These are phyloP conservation scores for Candida succiphila DNA, from an alignment of 805 yeast species.

Conservation along the genomic window DNA sequence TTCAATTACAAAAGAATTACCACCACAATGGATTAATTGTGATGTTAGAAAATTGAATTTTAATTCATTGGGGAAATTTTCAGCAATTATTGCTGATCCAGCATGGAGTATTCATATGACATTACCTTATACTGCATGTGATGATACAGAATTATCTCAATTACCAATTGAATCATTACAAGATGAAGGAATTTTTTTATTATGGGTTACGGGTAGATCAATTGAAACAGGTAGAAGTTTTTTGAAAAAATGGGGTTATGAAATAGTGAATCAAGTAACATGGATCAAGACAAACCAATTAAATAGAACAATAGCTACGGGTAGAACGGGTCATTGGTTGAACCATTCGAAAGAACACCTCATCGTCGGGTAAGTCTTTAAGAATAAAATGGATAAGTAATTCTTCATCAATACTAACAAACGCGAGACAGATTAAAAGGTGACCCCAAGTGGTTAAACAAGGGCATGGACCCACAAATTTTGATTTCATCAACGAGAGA, in stretches of 20 bases:
- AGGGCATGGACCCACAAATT: constrained; percentile 61
- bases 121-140: constrained; percentile 63
- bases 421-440: constrained; percentile 49
- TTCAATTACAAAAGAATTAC: constrained; percentile 11
- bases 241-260: constrained; percentile 74
- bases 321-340: constrained; percentile 95
- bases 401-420: not conserved
- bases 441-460: constrained; percentile 58
- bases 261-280: constrained; percentile 65
- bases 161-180: constrained; percentile 64
- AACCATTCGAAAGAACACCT: constrained; percentile 92
- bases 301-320: constrained; percentile 84
- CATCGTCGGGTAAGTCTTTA: constrained; percentile 46
- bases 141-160: constrained; percentile 61
- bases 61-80: constrained; percentile 57
- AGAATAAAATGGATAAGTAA: not conserved
- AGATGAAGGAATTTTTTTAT: constrained; percentile 70
- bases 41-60: constrained; percentile 73
- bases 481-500: constrained; percentile 81
- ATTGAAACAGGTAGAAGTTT: constrained; percentile 81
- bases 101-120: constrained; percentile 97
- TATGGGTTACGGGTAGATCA: constrained; percentile 96
- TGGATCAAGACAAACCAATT: constrained; percentile 91
- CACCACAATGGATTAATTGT: constrained; percentile 83
- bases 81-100: constrained; percentile 83